These are phyloP conservation scores for Yamadazyma blattariae DNA, from an alignment of 1,139 yeast genomes.

Conservation along the genomic window DNA sequence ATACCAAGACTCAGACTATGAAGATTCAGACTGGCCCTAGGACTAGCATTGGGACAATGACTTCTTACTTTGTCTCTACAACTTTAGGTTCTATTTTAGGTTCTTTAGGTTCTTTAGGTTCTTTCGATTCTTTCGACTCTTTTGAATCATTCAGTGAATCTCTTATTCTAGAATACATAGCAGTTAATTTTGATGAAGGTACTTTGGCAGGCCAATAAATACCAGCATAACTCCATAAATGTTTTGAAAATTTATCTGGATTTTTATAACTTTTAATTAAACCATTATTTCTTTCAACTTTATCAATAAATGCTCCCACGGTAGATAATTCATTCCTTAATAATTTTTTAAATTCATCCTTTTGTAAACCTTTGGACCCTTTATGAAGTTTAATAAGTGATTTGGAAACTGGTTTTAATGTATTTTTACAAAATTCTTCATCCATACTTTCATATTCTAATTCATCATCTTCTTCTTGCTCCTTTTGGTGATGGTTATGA, in stretches of 20 bases:
- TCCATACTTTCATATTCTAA: conserved; percentile 82
- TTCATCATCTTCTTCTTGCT: conserved; percentile 21
- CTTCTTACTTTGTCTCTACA: no score
- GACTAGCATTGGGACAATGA: no score
- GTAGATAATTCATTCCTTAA: conserved; percentile 70
- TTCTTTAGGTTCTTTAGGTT: no score
- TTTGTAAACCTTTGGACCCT: conserved; percentile 79
- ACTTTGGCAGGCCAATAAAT: conserved; percentile 93
- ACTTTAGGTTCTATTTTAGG: no score
- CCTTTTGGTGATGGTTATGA: neutral
- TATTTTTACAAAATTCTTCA: conserved; percentile 63
- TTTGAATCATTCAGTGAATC: no score
- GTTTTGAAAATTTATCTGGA: conserved; percentile 48
- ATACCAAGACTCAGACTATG: no score
- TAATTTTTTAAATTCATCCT: conserved; percentile 78
- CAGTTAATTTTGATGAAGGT: conserved; percentile 74
- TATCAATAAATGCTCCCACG: conserved; percentile 72
- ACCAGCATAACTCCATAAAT: conserved; percentile 89
- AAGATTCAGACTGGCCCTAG: no score
- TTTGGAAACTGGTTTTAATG: conserved; percentile 69
- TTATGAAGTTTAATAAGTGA: conserved; percentile 73
- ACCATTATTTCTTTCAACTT: conserved; percentile 2
- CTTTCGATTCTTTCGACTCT: no score
- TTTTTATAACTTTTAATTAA: neutral
- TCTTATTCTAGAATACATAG: conserved; percentile 83